Base-by-base conservation (phyloP, 2,329 filamentous ascomycete species). In the Botrytis byssoidea region DNA sequence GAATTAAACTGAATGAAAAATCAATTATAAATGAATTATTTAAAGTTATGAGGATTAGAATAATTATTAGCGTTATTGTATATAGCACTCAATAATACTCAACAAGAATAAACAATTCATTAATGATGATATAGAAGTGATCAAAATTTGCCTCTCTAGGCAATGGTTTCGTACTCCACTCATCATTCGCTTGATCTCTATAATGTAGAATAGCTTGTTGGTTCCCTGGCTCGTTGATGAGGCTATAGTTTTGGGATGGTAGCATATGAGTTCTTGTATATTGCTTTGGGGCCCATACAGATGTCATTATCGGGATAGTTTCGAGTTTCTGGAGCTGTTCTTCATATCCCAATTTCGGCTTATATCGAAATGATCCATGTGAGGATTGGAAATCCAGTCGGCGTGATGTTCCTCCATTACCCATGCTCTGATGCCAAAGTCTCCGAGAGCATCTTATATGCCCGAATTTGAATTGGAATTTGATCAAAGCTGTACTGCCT, bases 371-470 rank as follows among this genome's bases (percentile, higher is more conserved):
- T 12, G 37, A 4, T 57, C 12, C 29, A 42, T 57, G 66, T 69
- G 48, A 32, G n/a, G 35, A 72, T 74, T 65, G 18, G 32, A 70
- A 70, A 59, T 70, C n/a, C 64, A 74, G 32, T 42, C 60, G 60
- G 73, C 48, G 29, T 44, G 48, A 75, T 46, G 64, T 71, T 74
- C n/a, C 61, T 57, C 64, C 72, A 63, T 63, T 18, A 22, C 25
- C 44, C 55, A 59, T 63, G 51, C 66, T 18, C 25, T n/a, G 40
- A 37, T 35, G 25, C 22, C 29, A 74, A 76, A 74, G 70, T 71
- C 74, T 70, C 67, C 70, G 73, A 73, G 37, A 32, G 16, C 8
- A 70, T 57, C 20, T 72, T 67, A 59, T 44, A 57, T 46, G n/a
- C 40, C 42, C 74, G 59, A 48, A 57, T 20, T 48, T 59, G 7